These are phyloP conservation scores for Obba rivulosa DNA, from an alignment of 768 basidiomycete species.

Conservation along the genomic window DNA sequence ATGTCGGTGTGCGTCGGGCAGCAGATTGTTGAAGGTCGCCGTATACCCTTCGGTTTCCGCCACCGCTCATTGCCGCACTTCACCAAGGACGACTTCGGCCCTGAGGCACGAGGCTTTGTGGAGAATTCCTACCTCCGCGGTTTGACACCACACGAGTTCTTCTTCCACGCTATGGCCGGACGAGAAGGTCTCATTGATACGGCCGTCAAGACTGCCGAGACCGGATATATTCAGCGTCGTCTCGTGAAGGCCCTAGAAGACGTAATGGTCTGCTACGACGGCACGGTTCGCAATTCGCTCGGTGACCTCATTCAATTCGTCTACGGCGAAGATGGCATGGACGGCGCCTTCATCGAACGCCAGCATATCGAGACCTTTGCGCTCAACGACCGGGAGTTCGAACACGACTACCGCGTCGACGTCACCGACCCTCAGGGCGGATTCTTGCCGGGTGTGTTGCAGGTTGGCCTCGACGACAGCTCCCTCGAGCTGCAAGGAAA, in stretches of 20 bases:
- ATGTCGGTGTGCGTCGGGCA: conserved; percentile 99
- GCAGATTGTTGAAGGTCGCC: conserved; percentile 96
- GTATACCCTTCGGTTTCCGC: conserved; percentile 96
- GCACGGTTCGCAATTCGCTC: conserved; percentile 94
- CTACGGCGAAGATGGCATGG: conserved; percentile 99
- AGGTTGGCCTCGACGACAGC: conserved; percentile 83
- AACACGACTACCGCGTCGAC: conserved; percentile 92
- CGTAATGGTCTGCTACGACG: conserved; percentile 96
- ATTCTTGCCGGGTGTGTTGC: conserved; percentile 74
- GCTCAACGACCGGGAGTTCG: conserved; percentile 76
- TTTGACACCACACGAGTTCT: conserved; percentile 96
- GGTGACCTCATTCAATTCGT: conserved; percentile 95
- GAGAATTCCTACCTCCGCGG: conserved; percentile 98
- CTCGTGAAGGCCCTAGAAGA: conserved; percentile 98
- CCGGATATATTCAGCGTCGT: conserved; percentile 97
- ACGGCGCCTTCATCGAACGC: conserved; percentile 94
- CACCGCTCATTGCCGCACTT: conserved; percentile 97
- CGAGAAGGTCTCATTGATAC: conserved; percentile 99
- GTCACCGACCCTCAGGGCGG: conserved; percentile 79
- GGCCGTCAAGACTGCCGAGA: conserved; percentile 99
- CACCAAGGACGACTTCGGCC: conserved; percentile 97
- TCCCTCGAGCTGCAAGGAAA: conserved; percentile 78
- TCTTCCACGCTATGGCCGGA: conserved; percentile 99
- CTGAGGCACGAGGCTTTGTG: conserved; percentile 96
- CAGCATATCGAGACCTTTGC: conserved; percentile 90